phyloP scores from a whole-genome alignment of 208 protist species.

The Crithidia fasciculata region DNA sequence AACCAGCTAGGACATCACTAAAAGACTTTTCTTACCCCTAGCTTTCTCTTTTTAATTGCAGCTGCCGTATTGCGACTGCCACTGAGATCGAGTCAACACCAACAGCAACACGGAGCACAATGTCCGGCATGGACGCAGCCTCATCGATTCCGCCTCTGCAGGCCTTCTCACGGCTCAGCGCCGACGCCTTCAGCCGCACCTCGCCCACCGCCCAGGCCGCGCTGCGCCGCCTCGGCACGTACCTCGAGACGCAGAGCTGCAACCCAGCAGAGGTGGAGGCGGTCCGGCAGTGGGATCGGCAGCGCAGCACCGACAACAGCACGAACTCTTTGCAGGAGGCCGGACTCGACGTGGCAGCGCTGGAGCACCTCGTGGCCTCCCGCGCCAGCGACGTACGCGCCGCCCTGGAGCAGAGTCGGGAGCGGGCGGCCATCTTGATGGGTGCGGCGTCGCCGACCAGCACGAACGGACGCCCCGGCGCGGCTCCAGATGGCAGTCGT shows the following conservation, averaged over 20 bases:
- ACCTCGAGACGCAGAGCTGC: conserved; percentile 24
- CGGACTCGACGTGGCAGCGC: neutral
- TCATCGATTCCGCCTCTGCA: conserved; percentile 16
- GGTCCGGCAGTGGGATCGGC: conserved; percentile 9
- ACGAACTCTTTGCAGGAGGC: neutral
- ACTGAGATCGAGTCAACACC: neutral
- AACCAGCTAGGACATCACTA: too few species aligned
- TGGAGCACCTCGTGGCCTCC: conserved; percentile 9
- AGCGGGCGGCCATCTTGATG: conserved; percentile 6
- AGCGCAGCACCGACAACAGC: neutral
- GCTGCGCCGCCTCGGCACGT: conserved; percentile 4
- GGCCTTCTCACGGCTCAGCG: conserved; percentile 18
- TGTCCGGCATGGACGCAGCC: neutral
- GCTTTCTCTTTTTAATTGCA: too few species aligned
- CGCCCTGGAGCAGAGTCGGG: conserved; percentile 3
- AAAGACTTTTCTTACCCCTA: too few species aligned
- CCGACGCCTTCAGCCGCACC: neutral
- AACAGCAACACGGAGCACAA: conserved; percentile 1
- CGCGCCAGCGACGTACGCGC: conserved; percentile 2
- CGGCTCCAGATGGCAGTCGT: neutral
- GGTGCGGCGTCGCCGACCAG: neutral
- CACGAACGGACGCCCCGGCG: neutral
- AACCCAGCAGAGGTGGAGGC: conserved; percentile 24
- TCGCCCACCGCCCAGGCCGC: neutral
- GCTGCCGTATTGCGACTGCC: too few species aligned